Evolutionary conservation across 306 rosid species (phyloP).

Genomic region (Vigna angularis): DNA sequence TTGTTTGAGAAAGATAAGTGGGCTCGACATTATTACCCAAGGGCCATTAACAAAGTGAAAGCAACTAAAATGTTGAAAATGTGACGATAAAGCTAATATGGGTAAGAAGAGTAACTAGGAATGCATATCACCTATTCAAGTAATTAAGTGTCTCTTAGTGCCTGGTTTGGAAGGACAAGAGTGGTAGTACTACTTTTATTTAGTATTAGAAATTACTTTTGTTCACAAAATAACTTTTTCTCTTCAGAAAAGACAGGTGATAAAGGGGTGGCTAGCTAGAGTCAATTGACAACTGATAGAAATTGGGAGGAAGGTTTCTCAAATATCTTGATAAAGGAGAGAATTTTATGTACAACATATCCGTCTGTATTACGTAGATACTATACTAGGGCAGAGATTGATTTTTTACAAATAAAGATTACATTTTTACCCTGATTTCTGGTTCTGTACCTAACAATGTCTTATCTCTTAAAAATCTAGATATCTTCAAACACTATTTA

Average conservation of each 20-base stretch:
- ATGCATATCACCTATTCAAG: no score
- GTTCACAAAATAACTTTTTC: neutral
- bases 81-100: no score
- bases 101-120: no score
- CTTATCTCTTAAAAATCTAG: neutral
- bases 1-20: no score
- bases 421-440: no score
- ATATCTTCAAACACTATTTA: slow-evolving; percentile 6
- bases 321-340: neutral
- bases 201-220: neutral
- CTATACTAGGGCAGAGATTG: neutral
- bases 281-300: neutral
- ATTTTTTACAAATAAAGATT: neutral
- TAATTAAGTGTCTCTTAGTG: no score
- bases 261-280: neutral
- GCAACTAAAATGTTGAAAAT: no score
- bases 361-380: neutral
- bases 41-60: no score
- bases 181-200: neutral
- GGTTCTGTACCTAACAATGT: neutral
- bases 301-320: neutral
- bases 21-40: no score
- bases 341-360: neutral
- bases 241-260: neutral
- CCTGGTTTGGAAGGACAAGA: neutral